Evolutionary conservation across 306 rosid species (phyloP).

Genomic region (Citrullus colocynthis): DNA sequence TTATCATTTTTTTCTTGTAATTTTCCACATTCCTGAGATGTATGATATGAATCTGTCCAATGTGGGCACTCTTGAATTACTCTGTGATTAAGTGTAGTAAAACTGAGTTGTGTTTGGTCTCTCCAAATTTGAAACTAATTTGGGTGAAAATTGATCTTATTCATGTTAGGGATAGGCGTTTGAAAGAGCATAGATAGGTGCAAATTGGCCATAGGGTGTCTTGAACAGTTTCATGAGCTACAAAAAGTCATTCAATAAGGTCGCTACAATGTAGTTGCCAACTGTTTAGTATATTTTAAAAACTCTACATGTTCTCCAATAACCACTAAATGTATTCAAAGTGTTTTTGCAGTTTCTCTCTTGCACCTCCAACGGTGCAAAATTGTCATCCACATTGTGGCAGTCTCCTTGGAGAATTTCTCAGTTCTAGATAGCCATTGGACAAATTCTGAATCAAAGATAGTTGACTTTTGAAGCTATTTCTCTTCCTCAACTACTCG

Average conservation of each 20-base stretch:
- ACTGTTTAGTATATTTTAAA: no score
- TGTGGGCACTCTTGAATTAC: not conserved
- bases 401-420: no score
- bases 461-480: not conserved
- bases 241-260: no score
- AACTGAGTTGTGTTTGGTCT: no score
- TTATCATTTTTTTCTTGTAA: not conserved
- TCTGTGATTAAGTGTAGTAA: not conserved
- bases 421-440: not conserved
- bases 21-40: not conserved
- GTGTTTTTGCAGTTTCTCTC: no score
- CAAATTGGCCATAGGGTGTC: not conserved
- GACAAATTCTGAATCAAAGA: not conserved
- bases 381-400: no score
- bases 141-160: not conserved
- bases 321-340: no score
- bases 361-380: no score
- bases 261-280: no score
- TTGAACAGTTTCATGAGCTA: not conserved
- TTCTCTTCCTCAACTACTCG: not conserved
- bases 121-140: no score
- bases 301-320: no score
- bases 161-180: not conserved
- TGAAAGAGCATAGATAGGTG: not conserved
- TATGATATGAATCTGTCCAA: not conserved